Evolutionary conservation across 805 yeast species (phyloP), one percentile per base, ranked within the genome.

Genomic region (Lipomyces yamanashiensis): DNA sequence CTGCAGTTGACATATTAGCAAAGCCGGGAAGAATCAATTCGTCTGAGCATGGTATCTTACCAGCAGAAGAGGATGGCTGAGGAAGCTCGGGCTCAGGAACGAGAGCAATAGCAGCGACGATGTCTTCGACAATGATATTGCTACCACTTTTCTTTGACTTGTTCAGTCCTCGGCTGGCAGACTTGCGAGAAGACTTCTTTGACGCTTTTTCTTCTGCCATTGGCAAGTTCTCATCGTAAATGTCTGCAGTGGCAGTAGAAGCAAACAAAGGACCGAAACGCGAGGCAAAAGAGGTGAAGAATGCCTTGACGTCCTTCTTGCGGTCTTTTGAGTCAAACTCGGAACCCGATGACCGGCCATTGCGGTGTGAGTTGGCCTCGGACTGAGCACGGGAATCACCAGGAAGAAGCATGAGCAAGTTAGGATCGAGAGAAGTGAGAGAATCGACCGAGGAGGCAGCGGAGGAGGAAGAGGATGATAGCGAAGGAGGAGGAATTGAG

Each of bases 221-320:
- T 10, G 48, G 19, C 10, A 40, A 7, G 33, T 17, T 33, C 41
- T 54, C 58, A 2, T 44, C 58, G 43, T 54, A 45, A 9, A 54
- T 12, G 6, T 51, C 58, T 10, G 58, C 33, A 1, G 60, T 37
- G 47, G 60, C 49, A 39, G 44, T 44, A 41, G 57, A 53, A 13
- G 51, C 50, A 39, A 60, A 61, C 2, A 56, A 56, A 10, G 64
- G 64, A 34, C 64, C 61, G 13, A 61, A 55, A 36, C 54, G 57
- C 28, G 64, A 61, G 13, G 64, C 64, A 23, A 61, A 61, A 6
- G 64, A 61, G 34, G 61, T 49, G 49, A 61, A 61, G 41, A 61
- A 61, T 13, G 64, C 41, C 6, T 56, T 61, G 12, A 57, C 55
- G 39, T 54, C 45, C 36, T 53, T 41, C 43, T 43, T 40, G 41